These are phyloP conservation scores for Magnaporthales sp. DNA, from an alignment of 2,329 filamentous ascomycete genomes.

Conservation along the genomic window DNA sequence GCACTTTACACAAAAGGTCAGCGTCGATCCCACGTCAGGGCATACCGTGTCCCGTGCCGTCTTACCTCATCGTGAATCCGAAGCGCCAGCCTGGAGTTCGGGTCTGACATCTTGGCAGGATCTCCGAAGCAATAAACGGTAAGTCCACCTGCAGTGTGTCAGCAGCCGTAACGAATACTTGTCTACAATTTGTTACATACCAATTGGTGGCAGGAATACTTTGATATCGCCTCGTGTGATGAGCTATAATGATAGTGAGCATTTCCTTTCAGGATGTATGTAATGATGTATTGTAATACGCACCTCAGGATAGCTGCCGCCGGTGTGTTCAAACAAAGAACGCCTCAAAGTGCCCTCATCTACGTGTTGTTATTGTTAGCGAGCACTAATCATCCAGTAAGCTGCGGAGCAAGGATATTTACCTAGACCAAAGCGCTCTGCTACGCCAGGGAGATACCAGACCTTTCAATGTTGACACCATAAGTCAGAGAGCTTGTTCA, in stretches of 20 bases:
- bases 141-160: conserved; percentile 52
- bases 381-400: conserved; percentile 15
- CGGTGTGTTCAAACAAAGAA: conserved; percentile 88
- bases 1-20: conserved; percentile 39
- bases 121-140: conserved; percentile 98
- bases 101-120: conserved; percentile 86
- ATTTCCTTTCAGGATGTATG: background rate
- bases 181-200: conserved; percentile 23
- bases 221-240: conserved; percentile 95
- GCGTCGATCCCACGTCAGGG: background rate
- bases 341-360: conserved; percentile 82
- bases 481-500: conserved; percentile 2
- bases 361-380: conserved; percentile 15
- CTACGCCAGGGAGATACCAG: conserved; percentile 81
- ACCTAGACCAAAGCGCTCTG: conserved; percentile 87
- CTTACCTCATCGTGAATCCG: conserved; percentile 64
- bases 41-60: background rate
- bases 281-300: background rate
- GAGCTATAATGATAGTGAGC: conserved; percentile 35
- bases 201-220: conserved; percentile 90
- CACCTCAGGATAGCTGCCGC: conserved; percentile 86
- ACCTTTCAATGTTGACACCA: conserved; percentile 34
- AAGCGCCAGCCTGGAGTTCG: conserved; percentile 69
- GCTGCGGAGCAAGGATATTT: conserved; percentile 16
- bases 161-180: background rate